phyloP scores from a whole-genome alignment of 1,284 basidiomycete genomes.

The Apiotrichum mycotoxinovorans region DNA sequence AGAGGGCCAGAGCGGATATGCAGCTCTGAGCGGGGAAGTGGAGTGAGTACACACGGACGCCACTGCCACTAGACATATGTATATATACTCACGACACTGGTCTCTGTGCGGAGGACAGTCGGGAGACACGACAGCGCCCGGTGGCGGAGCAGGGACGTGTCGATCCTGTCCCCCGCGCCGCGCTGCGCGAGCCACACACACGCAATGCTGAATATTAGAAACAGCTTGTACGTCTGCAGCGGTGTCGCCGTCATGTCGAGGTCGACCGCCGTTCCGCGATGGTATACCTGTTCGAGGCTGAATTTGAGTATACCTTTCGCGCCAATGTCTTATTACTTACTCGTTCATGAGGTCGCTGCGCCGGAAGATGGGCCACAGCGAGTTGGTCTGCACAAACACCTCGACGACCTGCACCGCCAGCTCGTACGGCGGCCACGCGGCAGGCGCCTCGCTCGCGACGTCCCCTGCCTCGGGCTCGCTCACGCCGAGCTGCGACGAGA shows the following conservation, averaged over 20 bases:
- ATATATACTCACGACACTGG: slow-evolving; percentile 2
- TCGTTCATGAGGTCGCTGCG: slow-evolving; percentile 2
- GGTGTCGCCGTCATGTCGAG: slow-evolving; percentile 1
- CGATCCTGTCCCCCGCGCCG: slow-evolving; percentile 2
- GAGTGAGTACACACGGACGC: no score
- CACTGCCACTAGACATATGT: neutral
- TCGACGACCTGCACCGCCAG: slow-evolving; percentile 5
- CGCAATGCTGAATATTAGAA: slow-evolving; percentile 4
- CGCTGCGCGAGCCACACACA: slow-evolving; percentile 6
- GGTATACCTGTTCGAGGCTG: slow-evolving; percentile 7
- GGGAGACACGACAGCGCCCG: slow-evolving; percentile 4
- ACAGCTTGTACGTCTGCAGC: slow-evolving; percentile 11
- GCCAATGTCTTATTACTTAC: neutral
- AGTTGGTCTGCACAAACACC: slow-evolving; percentile 8
- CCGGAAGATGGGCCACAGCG: slow-evolving; percentile 3
- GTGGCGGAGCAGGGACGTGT: slow-evolving; percentile 10
- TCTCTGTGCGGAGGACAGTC: slow-evolving; percentile 7
- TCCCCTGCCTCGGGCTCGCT: neutral
- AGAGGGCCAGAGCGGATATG: neutral
- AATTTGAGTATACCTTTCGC: no score
- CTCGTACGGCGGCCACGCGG: slow-evolving; percentile 11
- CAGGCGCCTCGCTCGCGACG: neutral
- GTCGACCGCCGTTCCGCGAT: neutral
- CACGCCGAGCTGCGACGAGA: slow-evolving; percentile 4
- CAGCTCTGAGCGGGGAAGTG: slow-evolving; percentile 1